Percentiles rank a stretch among this genome's conserved stretches.
Conservation (phyloP, 768 basidiomycete species). For the Russula lepida region DNA sequence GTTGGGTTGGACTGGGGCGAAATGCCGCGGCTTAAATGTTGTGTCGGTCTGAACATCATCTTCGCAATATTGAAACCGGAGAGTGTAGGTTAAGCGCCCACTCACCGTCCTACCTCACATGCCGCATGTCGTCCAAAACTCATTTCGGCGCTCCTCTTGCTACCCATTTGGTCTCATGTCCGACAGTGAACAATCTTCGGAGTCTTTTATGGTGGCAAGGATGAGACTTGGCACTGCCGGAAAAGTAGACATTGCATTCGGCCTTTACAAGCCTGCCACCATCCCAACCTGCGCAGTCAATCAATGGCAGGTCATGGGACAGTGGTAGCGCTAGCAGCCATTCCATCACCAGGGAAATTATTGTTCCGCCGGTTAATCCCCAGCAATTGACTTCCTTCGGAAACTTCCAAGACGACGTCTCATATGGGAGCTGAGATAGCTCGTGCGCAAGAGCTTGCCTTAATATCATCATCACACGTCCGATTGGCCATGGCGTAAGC, state of each 20-base stretch:
- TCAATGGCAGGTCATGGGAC: neutral
- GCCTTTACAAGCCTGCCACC: neutral
- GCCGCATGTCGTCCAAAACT: neutral
- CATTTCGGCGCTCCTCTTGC: neutral
- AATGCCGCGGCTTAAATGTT: neutral
- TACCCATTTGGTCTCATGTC: neutral
- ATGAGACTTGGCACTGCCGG: neutral
- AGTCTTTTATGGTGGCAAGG: neutral
- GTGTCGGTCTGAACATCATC: too few species aligned
- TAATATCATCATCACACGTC: neutral
- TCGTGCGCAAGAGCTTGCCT: neutral
- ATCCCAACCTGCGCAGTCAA: too few species aligned
- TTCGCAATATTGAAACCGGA: too few species aligned
- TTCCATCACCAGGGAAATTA: constrained; percentile 6
- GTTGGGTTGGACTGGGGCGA: neutral
- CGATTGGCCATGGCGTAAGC: neutral
- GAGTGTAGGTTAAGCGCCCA: too few species aligned
- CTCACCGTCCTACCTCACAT: too few species aligned
- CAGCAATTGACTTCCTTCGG: neutral
- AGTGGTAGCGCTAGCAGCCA: neutral
- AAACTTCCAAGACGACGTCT: neutral
- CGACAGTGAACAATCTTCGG: neutral
- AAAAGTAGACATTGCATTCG: neutral
- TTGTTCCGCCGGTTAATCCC: constrained; percentile 3
- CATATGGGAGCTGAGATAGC: neutral